Evolutionary conservation across 345 rosid genomes (phyloP).

Genomic region (Arabis hirsuta): DNA sequence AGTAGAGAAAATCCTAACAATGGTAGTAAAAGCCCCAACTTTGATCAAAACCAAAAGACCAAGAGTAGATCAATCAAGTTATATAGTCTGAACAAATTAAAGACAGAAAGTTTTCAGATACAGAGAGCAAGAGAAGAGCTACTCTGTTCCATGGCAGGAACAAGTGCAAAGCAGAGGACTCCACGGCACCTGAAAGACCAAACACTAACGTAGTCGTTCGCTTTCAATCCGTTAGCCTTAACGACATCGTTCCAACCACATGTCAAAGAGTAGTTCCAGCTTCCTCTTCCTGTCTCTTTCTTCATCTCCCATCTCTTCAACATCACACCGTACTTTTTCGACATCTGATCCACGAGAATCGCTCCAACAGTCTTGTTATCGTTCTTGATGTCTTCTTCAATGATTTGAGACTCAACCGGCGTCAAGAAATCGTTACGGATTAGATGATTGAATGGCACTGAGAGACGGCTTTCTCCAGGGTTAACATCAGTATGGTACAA

Average conservation of each 20-base stretch:
- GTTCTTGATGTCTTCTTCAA: neutral
- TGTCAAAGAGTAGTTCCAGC: constrained; percentile 26
- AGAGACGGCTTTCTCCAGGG: constrained; percentile 8
- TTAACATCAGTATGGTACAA: neutral
- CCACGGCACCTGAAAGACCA: constrained; percentile 31
- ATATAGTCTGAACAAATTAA: neutral
- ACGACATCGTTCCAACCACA: constrained; percentile 30
- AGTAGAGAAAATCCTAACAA: neutral
- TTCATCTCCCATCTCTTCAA: constrained; percentile 10
- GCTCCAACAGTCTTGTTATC: neutral
- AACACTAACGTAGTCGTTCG: neutral
- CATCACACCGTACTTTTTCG: neutral
- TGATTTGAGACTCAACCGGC: neutral
- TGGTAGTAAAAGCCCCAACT: neutral
- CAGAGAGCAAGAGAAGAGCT: neutral
- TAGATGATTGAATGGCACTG: constrained; percentile 8
- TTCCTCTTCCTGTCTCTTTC: neutral
- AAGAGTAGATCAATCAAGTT: neutral
- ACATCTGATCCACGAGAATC: neutral
- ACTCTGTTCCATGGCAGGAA: constrained; percentile 6
- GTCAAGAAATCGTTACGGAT: constrained; percentile 26
- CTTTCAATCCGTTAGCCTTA: neutral
- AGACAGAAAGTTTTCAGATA: neutral
- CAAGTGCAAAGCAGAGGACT: constrained; percentile 31
- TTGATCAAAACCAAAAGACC: neutral